Percentiles rank a stretch among this genome's conserved stretches.
Conservation (phyloP, 805 yeast genomes). For the Barnettozyma vustinii region DNA sequence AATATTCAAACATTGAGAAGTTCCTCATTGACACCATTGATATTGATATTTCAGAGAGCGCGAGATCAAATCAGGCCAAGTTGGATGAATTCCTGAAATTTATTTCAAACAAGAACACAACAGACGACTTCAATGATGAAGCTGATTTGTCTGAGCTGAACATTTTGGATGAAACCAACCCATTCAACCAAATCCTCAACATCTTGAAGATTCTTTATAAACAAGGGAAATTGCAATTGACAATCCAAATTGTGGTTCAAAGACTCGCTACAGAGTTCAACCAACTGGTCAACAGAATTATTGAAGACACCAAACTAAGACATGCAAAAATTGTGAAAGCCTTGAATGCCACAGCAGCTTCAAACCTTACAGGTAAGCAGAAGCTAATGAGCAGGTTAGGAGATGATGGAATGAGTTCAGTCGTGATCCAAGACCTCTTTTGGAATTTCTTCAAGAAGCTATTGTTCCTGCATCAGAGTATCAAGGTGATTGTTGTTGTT, state of each 20-base stretch:
- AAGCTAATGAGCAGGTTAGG: constrained; percentile 22
- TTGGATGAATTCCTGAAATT: constrained; percentile 33
- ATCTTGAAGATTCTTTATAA: constrained; percentile 53
- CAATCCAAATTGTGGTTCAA: constrained; percentile 47
- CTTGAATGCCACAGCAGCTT: constrained; percentile 16
- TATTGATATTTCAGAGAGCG: constrained; percentile 48
- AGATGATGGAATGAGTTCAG: constrained; percentile 41
- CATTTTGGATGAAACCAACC: constrained; percentile 36
- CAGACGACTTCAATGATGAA: constrained; percentile 20
- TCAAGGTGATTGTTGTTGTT: constrained; percentile 59
- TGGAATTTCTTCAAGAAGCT: constrained; percentile 62
- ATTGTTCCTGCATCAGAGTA: constrained; percentile 61
- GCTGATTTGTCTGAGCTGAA: constrained; percentile 24
- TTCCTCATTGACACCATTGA: constrained; percentile 52
- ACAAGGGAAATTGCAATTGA: constrained; percentile 54
- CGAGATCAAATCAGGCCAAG: constrained; percentile 32
- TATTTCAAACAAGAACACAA: constrained; percentile 4
- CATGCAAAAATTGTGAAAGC: constrained; percentile 40
- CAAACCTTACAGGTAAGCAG: constrained; percentile 16
- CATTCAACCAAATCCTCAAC: constrained; percentile 48
- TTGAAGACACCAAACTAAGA: constrained; percentile 58
- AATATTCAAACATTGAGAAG: constrained; percentile 44
- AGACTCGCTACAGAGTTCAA: constrained; percentile 59
- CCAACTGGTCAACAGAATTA: constrained; percentile 53
- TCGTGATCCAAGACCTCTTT: constrained; percentile 63